A percentile compares a stretch with the other conserved stretches of the same genome.
Conservation (phyloP, 2,329 filamentous ascomycete species). For the Bipolaris zeicola region DNA sequence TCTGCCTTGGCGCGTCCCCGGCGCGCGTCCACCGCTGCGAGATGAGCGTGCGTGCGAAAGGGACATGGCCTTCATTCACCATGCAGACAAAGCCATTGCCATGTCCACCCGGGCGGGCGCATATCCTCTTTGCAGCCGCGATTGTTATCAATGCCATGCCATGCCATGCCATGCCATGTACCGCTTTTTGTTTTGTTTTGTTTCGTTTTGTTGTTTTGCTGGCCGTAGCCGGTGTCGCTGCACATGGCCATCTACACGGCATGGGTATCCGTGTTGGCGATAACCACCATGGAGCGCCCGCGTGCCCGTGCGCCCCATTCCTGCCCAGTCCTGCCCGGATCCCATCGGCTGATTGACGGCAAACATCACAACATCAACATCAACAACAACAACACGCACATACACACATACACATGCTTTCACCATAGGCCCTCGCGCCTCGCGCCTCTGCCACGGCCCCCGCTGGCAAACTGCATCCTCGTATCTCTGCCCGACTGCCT, state of each 20-base stretch:
- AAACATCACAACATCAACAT: slow-evolving; percentile 6
- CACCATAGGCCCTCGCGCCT: slow-evolving; percentile 9
- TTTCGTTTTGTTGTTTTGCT: too few relatives aligned
- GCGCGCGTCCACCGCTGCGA: slow-evolving; percentile 6
- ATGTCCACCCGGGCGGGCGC: too few relatives aligned
- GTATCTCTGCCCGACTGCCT: slow-evolving; percentile 2
- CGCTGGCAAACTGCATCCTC: not conserved
- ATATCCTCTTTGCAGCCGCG: too few relatives aligned
- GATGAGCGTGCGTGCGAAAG: too few relatives aligned
- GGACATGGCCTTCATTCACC: too few relatives aligned
- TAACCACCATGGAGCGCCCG: not conserved
- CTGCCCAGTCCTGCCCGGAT: not conserved
- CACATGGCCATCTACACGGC: not conserved
- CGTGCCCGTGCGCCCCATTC: not conserved
- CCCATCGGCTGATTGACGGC: not conserved
- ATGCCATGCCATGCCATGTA: too few relatives aligned
- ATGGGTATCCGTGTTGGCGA: not conserved
- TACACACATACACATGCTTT: slow-evolving; percentile 15
- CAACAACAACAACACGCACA: slow-evolving; percentile 9
- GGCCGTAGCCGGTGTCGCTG: not conserved
- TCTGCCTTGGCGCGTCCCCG: slow-evolving; percentile 19
- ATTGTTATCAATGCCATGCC: too few relatives aligned
- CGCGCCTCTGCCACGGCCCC: slow-evolving; percentile 2
- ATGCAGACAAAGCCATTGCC: not conserved
- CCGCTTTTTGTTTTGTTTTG: not conserved